Evolutionary conservation across 2,329 filamentous ascomycete species (phyloP), one percentile per base, ranked within the genome.

Genomic region (Fusarium sp.): DNA sequence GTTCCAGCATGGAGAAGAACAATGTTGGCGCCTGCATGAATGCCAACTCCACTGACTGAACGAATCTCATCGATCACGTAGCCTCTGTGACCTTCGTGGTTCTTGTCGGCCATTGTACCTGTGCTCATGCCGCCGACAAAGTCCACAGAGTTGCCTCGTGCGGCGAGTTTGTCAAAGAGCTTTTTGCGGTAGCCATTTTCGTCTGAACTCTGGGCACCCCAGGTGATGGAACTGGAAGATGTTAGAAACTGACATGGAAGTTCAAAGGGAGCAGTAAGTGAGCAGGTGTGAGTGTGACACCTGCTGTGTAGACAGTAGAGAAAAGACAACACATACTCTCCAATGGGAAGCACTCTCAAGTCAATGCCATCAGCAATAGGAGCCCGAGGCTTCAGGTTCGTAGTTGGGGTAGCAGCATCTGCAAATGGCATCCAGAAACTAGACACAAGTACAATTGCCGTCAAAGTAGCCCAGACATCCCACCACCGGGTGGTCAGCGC

Each of bases 121-220:
- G 20, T 52, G 52, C 20, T 50, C 38, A n/a, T 18, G 37, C 40
- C 37, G 14, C 62, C 62, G 37, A 65, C 62, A 50, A 65, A 59
- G 38, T 65, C 24, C 10, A 60, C 54, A 11, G 24, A 13, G 62
- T 65, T 65, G 13, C 62, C 62, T 47, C 40, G 37, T 13, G 37
- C 62, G 16, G 20, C n/a, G 16, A 65, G 54, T 22, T 16, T 24
- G 37, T 59, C 35, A 45, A 45, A 59, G 38, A 65, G 52, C 11
- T 31, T 24, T 27, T 65, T 65, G 22, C 54, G 52, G 31, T 65
- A 65, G 37, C 62, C 62, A 34, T 59, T 65, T 24, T 65, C 20
- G 37, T 64, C 24, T 42, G 62, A 42, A 38, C 62, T 65, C 29
- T 38, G 10, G 6, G 54, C 62, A 45, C 62, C 62, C 18, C 22